These are phyloP conservation scores for Raddia distichophylla DNA, from an alignment of 176 grass and related monocot species.

Conservation along the genomic window DNA sequence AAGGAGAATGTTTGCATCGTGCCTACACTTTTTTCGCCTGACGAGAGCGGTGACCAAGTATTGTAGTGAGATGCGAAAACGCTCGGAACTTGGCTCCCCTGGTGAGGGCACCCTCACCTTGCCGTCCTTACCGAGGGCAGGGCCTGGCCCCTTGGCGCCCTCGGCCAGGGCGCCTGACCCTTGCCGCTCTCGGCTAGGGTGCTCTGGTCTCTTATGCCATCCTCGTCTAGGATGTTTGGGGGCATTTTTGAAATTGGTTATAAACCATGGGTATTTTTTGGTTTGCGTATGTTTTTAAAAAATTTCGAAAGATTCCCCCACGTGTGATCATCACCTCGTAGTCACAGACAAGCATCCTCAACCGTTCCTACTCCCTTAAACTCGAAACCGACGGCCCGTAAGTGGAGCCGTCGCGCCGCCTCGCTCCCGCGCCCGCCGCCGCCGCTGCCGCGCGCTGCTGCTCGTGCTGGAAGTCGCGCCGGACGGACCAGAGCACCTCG, in stretches of 20 bases:
- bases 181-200: no score
- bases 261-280: no score
- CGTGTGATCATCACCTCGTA: background rate
- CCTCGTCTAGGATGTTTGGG: no score
- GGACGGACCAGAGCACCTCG: slow-evolving; percentile 80
- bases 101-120: no score
- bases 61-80: background rate
- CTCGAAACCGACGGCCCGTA: slow-evolving; percentile 30
- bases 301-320: background rate
- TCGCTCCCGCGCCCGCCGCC: slow-evolving; percentile 6
- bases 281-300: no score
- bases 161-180: no score
- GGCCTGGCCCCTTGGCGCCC: no score
- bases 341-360: background rate
- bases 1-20: slow-evolving; percentile 1
- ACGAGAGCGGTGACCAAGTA: background rate
- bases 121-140: no score
- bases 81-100: no score
- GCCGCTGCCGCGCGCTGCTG: slow-evolving; percentile 43
- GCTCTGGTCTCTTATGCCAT: no score
- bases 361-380: background rate
- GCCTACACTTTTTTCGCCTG: background rate
- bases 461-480: slow-evolving; percentile 68
- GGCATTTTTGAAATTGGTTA: no score
- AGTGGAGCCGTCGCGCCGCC: slow-evolving; percentile 34